These are phyloP conservation scores for Starmerella vitae DNA, from an alignment of 805 yeast genomes.

Conservation along the genomic window DNA sequence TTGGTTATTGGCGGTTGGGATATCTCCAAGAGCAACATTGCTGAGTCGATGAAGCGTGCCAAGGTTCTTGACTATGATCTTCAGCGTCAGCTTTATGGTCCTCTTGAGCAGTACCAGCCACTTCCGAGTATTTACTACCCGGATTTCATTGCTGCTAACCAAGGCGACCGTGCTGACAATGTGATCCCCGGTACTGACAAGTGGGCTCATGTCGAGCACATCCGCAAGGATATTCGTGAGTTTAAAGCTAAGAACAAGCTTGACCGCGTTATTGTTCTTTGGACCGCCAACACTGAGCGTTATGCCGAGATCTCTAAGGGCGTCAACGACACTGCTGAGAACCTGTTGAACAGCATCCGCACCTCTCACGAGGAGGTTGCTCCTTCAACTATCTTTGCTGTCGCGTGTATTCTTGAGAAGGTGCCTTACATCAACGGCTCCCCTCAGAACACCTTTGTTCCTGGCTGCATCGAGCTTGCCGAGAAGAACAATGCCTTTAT, in stretches of 20 bases:
- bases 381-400: constrained; percentile 89
- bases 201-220: constrained; percentile 79
- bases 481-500: constrained; percentile 62
- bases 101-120: constrained; percentile 52
- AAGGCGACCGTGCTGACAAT: constrained; percentile 82
- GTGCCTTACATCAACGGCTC: constrained; percentile 91
- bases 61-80: constrained; percentile 75
- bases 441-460: constrained; percentile 95
- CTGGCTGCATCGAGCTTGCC: constrained; percentile 84
- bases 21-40: constrained; percentile 57
- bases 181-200: constrained; percentile 58
- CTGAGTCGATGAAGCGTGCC: constrained; percentile 71
- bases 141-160: constrained; percentile 91
- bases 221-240: constrained; percentile 68
- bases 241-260: constrained; percentile 60
- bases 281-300: constrained; percentile 98
- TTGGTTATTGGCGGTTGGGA: constrained; percentile 92
- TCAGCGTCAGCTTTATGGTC: constrained; percentile 57
- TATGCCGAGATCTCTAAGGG: constrained; percentile 64
- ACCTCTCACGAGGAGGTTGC: constrained; percentile 69
- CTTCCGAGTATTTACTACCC: constrained; percentile 85
- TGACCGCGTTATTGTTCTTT: constrained; percentile 78
- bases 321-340: constrained; percentile 79
- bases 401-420: constrained; percentile 78
- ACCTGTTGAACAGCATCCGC: constrained; percentile 60